Percentiles rank a stretch among this genome's conserved stretches.
These are phyloP conservation scores for Cordia subcordata DNA, from an alignment of 257 asterid genomes.

Conservation along the genomic window DNA sequence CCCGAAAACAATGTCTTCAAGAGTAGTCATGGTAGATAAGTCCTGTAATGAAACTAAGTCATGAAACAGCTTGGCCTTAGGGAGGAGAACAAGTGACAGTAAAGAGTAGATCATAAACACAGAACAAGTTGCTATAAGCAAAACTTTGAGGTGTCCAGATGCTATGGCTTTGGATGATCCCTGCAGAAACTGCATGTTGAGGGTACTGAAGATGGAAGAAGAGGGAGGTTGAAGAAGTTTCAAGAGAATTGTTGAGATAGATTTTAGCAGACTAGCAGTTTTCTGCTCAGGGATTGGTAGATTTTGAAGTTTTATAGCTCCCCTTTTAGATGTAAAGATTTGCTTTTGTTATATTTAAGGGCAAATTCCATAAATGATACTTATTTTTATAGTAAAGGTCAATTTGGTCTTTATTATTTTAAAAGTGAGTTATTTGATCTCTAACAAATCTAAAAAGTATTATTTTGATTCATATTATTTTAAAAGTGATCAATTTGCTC, in stretches of 20 bases:
- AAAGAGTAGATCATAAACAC: constrained; percentile 26
- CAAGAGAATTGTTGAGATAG: neutral
- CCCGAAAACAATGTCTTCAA: constrained; percentile 69
- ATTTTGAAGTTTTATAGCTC: constrained; percentile 11
- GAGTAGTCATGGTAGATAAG: constrained; percentile 35
- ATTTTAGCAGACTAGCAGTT: too few relatives aligned
- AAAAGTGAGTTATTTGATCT: too few relatives aligned
- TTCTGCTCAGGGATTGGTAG: too few relatives aligned
- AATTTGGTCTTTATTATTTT: too few relatives aligned
- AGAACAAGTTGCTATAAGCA: constrained; percentile 26
- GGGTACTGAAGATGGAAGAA: neutral
- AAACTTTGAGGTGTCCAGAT: constrained; percentile 21
- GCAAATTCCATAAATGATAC: too few relatives aligned
- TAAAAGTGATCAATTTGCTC: too few relatives aligned
- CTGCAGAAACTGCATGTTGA: constrained; percentile 29
- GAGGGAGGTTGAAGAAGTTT: neutral
- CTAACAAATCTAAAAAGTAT: too few relatives aligned
- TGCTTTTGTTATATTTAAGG: too few relatives aligned
- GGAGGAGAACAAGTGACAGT: constrained; percentile 25
- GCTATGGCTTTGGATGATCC: constrained; percentile 20
- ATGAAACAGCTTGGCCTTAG: constrained; percentile 12
- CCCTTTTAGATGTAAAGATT: too few relatives aligned
- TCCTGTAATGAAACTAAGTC: constrained; percentile 22
- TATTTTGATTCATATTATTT: too few relatives aligned
- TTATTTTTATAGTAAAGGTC: too few relatives aligned